Percentiles rank a stretch among this genome's conserved stretches.
Evolutionary conservation across 116 monocot species (phyloP).

Genomic region (Phalaenopsis hybrid): DNA sequence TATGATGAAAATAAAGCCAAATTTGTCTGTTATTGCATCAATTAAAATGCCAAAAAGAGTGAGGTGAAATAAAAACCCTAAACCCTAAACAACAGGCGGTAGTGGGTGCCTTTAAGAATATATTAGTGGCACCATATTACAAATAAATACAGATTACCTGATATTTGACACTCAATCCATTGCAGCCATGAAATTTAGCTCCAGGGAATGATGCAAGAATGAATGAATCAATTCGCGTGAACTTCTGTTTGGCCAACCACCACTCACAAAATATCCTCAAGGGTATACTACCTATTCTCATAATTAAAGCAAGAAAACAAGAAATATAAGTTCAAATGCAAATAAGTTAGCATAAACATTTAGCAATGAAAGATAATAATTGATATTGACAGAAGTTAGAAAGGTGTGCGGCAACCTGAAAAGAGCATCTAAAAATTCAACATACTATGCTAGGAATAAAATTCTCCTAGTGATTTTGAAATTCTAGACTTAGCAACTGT

Average conservation of each 20-base stretch:
- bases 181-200: constrained; percentile 69
- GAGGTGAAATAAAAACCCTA: neutral
- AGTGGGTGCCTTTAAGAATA: neutral
- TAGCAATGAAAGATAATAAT: no score
- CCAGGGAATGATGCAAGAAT: constrained; percentile 80
- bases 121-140: neutral
- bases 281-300: constrained; percentile 60
- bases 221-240: constrained; percentile 60
- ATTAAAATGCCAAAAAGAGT: neutral
- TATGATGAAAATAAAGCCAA: neutral
- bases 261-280: constrained; percentile 90
- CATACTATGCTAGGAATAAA: neutral
- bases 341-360: neutral
- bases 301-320: neutral
- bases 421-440: neutral
- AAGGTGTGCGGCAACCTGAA: neutral
- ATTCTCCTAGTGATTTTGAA: no score
- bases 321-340: neutral
- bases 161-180: constrained; percentile 77
- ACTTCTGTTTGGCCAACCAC: constrained; percentile 80
- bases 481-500: no score
- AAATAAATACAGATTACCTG: constrained; percentile 37
- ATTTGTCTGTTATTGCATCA: neutral
- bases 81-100: neutral
- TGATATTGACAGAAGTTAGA: neutral